Conservation (phyloP, 2,329 filamentous ascomycete genomes). For the Claviceps citrina region DNA sequence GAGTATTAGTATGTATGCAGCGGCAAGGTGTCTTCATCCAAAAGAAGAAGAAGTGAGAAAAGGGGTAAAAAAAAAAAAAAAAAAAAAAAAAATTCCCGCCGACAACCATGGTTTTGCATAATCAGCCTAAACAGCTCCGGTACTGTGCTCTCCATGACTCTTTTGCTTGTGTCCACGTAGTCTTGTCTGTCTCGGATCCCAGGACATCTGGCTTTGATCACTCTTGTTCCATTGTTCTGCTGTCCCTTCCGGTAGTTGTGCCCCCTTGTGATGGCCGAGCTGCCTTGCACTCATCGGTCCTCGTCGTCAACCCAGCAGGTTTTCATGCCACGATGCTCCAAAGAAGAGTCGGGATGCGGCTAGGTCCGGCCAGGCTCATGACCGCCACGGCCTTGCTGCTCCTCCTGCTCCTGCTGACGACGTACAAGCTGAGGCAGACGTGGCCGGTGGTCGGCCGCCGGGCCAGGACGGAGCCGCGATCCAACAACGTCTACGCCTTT, state of each 20-base stretch:
- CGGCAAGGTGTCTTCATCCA: too few species aligned
- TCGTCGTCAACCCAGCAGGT: too few species aligned
- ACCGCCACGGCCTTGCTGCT: background rate
- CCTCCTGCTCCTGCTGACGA: background rate
- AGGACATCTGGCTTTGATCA: too few species aligned
- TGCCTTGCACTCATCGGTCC: too few species aligned
- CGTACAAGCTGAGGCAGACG: background rate
- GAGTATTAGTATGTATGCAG: too few species aligned
- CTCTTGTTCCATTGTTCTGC: too few species aligned
- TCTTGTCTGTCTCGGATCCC: background rate
- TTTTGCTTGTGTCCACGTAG: background rate
- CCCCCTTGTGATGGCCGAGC: too few species aligned
- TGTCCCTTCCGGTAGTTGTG: too few species aligned
- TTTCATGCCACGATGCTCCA: background rate
- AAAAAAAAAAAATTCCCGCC: too few species aligned
- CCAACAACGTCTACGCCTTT: slow-evolving; percentile 9
- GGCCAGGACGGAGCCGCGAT: background rate
- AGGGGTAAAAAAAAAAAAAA: too few species aligned
- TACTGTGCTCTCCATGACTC: background rate
- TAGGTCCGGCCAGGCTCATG: background rate
- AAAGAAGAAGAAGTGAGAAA: too few species aligned
- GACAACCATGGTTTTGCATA: background rate
- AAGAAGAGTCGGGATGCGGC: background rate
- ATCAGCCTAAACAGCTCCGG: background rate
- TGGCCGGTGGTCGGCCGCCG: background rate